phyloP scores from a whole-genome alignment of 2,329 filamentous ascomycete genomes.

The Fusarium verticillioides region DNA sequence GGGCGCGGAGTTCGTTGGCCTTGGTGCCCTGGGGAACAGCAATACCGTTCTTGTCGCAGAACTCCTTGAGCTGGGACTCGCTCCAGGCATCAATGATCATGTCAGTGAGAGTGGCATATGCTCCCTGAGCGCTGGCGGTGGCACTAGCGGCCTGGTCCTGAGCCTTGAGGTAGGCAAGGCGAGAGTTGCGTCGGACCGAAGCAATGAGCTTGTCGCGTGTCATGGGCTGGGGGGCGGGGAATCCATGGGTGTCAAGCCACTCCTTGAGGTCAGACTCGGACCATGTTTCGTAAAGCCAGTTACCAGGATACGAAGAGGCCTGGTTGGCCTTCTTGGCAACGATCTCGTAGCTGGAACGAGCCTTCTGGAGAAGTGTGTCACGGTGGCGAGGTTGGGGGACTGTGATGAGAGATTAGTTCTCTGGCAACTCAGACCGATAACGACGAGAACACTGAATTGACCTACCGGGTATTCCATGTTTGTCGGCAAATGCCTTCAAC shows the following conservation, averaged over 20 bases:
- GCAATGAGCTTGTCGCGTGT: slow-evolving; percentile 90
- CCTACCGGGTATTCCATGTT: slow-evolving; percentile 79
- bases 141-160: slow-evolving; percentile 70
- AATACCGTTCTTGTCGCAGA: slow-evolving; percentile 90
- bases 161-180: slow-evolving; percentile 77
- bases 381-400: slow-evolving; percentile 88
- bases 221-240: slow-evolving; percentile 85
- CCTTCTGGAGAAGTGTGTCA: slow-evolving; percentile 81
- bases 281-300: slow-evolving; percentile 95
- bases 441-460: background rate
- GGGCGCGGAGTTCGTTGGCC: slow-evolving; percentile 86
- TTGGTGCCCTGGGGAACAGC: slow-evolving; percentile 89
- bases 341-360: slow-evolving; percentile 83
- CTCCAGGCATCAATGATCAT: slow-evolving; percentile 90
- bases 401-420: slow-evolving; percentile 31
- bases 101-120: slow-evolving; percentile 81
- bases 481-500: slow-evolving; percentile 92
- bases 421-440: too few species aligned
- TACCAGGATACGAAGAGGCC: slow-evolving; percentile 85
- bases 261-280: slow-evolving; percentile 92
- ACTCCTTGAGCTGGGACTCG: slow-evolving; percentile 89
- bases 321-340: slow-evolving; percentile 80
- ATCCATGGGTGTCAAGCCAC: slow-evolving; percentile 90
- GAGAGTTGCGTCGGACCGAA: slow-evolving; percentile 88
- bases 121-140: slow-evolving; percentile 72